Percentiles rank a stretch among this genome's conserved stretches.
phyloP scores from a whole-genome alignment of 116 monocot species.

The Iris pallida region DNA sequence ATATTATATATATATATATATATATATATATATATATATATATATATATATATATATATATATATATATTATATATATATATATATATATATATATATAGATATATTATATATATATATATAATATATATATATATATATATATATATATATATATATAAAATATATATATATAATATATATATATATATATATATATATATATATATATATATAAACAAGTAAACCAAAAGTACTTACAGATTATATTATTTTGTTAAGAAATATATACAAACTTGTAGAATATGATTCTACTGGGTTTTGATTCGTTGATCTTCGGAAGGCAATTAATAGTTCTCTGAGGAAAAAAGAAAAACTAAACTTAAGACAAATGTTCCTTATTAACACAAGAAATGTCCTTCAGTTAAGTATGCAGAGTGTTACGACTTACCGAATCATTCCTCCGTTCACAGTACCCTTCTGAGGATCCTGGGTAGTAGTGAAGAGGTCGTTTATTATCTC shows the following conservation, averaged over 20 bases:
- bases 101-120: slow-evolving; percentile 33
- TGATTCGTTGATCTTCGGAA: no score
- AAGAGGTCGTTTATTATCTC: slow-evolving; percentile 73
- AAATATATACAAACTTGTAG: no score
- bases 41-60: slow-evolving; percentile 7
- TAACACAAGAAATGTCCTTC: background rate
- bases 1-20: background rate
- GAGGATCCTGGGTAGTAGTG: slow-evolving; percentile 6
- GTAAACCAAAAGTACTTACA: no score
- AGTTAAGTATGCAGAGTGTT: no score
- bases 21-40: background rate
- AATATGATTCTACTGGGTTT: no score
- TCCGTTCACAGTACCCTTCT: background rate
- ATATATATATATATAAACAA: background rate
- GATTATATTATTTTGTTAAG: no score
- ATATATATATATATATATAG: no score
- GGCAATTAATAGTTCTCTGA: no score
- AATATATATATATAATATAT: slow-evolving; percentile 39
- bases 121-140: slow-evolving; percentile 28
- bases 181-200: background rate
- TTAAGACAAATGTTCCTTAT: no score
- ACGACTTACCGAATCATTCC: slow-evolving; percentile 9
- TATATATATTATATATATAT: background rate
- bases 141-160: slow-evolving; percentile 39
- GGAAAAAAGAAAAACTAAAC: no score